phyloP scores from a whole-genome alignment of 2,329 filamentous ascomycete species.

The Mollisiaceae sp. region DNA sequence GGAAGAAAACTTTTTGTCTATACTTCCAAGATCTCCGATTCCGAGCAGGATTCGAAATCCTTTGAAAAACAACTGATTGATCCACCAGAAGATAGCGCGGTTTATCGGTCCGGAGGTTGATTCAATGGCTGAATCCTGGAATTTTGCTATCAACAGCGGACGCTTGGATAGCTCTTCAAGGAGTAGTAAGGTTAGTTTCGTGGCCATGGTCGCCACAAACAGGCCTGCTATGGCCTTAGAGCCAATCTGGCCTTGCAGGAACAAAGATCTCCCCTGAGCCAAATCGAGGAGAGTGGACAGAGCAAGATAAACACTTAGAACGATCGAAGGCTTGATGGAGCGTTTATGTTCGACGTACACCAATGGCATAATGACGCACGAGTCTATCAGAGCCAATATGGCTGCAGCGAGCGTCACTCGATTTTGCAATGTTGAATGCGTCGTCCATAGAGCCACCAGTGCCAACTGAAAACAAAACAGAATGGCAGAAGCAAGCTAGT shows the following conservation, averaged over 20 bases:
- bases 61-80: neutral
- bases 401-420: no score
- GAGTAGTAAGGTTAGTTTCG: neutral
- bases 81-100: neutral
- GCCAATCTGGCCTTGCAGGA: neutral
- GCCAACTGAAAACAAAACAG: neutral
- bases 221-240: neutral
- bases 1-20: neutral
- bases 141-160: neutral
- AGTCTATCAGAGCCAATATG: no score
- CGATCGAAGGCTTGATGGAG: neutral
- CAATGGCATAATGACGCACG: no score
- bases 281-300: neutral
- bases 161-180: conserved; percentile 4
- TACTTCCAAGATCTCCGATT: neutral
- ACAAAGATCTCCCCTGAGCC: neutral
- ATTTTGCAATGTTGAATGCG: no score
- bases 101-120: neutral
- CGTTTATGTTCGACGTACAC: neutral
- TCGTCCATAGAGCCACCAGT: neutral
- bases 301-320: neutral
- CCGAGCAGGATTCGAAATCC: neutral
- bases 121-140: neutral
- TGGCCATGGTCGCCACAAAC: neutral
- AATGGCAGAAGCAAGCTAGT: neutral